Base-by-base conservation (phyloP, 345 rosid species). In the Populus tremula region DNA sequence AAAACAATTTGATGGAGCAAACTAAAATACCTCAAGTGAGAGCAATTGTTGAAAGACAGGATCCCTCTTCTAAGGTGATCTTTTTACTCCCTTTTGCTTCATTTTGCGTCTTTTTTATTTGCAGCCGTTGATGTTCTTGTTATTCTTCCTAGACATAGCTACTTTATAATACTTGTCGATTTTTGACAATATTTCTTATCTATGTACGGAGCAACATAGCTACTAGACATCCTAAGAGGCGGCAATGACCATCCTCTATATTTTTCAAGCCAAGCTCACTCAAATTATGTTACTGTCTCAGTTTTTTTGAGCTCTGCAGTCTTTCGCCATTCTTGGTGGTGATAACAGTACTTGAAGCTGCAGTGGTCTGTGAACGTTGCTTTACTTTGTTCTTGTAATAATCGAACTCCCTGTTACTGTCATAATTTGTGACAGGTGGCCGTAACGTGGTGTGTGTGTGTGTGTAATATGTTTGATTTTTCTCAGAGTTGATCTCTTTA, bases 31-130 rank as follows among this genome's bases (percentile, higher is more conserved):
- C 38, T 70, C 83, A 72, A 13, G 76, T 86, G 87, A 86, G 84
- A 76, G 70, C 38, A 74, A 41, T 76, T 47, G 80, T 82, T 39
- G 80, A 86, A 75, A 80, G 11, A 31, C 79, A 82, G 41, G 84
- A 86, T 73, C 83, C 87, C 13, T 78, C 87, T 76, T 76, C 86
- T 70, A 82, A 78, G 86, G 89, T 82, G 29, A 43, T 18, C 33
- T 27, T 36, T 38, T 54, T 21, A 3, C 38, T n/a, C 8, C 1
- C 21, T 74, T 43, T 31, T 50, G 67, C 12, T 33, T 45, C 31
- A 54, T 43, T 8, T 6, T 0, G 21, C 61, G 8, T 10, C 59
- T 3, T 25, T 45, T 14, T 47, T 18, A 47, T 16, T 16, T 17
- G 54, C 6, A 16, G 1, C 54, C 17, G 54, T 49, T 49, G 21